These are phyloP conservation scores for Aspergillus sp. DNA, from an alignment of 2,329 filamentous ascomycete species.

Conservation along the genomic window DNA sequence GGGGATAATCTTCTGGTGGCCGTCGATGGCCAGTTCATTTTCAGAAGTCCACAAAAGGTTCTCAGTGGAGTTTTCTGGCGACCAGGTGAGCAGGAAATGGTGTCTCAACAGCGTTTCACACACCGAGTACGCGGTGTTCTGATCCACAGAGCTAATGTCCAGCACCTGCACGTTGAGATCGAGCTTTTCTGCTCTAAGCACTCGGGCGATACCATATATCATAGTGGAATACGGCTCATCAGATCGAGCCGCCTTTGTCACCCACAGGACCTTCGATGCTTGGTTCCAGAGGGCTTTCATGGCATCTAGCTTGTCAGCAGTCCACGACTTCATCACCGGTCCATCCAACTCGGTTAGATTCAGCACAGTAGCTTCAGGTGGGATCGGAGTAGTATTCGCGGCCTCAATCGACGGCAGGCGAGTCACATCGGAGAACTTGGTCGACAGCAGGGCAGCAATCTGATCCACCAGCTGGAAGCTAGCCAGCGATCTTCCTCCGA, in stretches of 20 bases:
- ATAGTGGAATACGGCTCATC: slow-evolving; percentile 10
- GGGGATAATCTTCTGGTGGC: neutral
- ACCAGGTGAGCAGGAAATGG: neutral
- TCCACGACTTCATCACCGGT: slow-evolving; percentile 18
- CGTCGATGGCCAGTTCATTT: neutral
- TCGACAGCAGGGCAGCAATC: neutral
- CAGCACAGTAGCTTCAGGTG: neutral
- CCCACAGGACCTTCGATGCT: slow-evolving; percentile 19
- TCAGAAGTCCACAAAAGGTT: neutral
- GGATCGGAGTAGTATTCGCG: neutral
- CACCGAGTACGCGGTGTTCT: neutral
- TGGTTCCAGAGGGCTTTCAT: slow-evolving; percentile 18
- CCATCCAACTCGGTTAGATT: slow-evolving; percentile 19
- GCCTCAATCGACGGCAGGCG: neutral
- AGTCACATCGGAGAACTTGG: neutral
- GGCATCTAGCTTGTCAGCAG: slow-evolving; percentile 12
- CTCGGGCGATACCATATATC: neutral
- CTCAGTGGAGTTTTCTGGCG: neutral
- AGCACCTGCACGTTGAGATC: neutral
- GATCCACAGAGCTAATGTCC: neutral
- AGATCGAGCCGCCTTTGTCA: slow-evolving; percentile 16
- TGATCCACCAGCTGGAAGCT: neutral
- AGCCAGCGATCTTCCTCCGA: neutral
- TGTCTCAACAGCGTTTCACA: neutral
- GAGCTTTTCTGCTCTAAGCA: neutral